Evolutionary conservation across 1,284 basidiomycete species (phyloP), one percentile per base, ranked within the genome.

Genomic region (Ustilago nuda): DNA sequence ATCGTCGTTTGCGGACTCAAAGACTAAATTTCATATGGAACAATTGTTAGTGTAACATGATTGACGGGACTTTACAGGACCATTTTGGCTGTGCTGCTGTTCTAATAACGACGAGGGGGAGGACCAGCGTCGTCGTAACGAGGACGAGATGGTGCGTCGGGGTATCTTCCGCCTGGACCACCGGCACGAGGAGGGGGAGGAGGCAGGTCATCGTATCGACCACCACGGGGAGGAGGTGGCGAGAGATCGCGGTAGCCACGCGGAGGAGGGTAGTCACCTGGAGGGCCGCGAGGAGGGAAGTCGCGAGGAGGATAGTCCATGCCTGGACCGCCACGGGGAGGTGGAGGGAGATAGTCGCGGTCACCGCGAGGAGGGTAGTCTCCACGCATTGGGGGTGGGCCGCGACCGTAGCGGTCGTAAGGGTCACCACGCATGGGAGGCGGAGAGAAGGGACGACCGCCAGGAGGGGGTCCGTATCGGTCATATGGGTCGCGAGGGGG

Each of bases 401-500:
- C 79, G 12, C 72, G 60, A 17, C 61, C 61, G 60, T 77, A 71
- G 12, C 73, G 69, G 52, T 76, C 74, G 65, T 76, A 76, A 9
- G 74, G 74, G 39, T 76, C 74, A 19, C 73, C 73, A 8, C 74
- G 65, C 70, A 76, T 72, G 53, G 70, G 74, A 32, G 74, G 74
- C 3, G 74, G 74, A 32, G 74, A 76, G 66, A 72, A 72, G 43
- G 70, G 70, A 8, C 74, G 66, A 12, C 70, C 77, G 19, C 68
- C 68, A 35, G 84, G 83, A 69, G 81, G 79, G 58, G 72, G 72
- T 37, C 78, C 83, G 72, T 85, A 82, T 35, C 85, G 82, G 57
- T 87, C 86, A 58, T 87, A 77, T 1, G 73, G 71, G 41, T 76
- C 77, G 58, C 87, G 70, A 73, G 83, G 56, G 51, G 83, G 72